Conservation (phyloP, 345 rosid genomes). For the Bruguiera gymnorhiza region DNA sequence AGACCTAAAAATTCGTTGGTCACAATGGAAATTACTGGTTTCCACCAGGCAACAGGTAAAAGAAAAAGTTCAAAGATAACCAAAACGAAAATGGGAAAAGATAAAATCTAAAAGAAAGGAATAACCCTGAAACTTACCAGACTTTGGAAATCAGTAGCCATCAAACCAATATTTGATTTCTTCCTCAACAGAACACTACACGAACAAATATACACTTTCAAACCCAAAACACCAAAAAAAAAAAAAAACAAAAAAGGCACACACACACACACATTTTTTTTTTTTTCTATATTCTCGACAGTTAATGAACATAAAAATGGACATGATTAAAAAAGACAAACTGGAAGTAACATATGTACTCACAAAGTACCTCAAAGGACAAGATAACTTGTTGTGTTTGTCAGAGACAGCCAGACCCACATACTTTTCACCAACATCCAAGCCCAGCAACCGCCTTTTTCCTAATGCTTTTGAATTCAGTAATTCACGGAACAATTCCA, state of each 20-base stretch:
- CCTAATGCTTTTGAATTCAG: conserved; percentile 32
- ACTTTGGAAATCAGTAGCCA: conserved; percentile 65
- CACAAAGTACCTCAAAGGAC: conserved; percentile 58
- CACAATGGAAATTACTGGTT: too few relatives aligned
- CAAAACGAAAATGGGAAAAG: background rate
- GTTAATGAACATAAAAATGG: background rate
- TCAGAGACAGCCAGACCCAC: conserved; percentile 81
- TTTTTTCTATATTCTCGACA: too few relatives aligned
- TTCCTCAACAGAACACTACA: conserved; percentile 76
- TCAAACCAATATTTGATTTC: conserved; percentile 54
- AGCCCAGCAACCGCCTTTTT: conserved; percentile 56
- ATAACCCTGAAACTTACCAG: conserved; percentile 42
- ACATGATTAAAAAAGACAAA: background rate
- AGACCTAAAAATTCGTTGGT: too few relatives aligned
- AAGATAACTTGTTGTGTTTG: conserved; percentile 43
- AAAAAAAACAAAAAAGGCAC: too few relatives aligned
- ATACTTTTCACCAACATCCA: conserved; percentile 88
- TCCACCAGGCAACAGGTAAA: background rate
- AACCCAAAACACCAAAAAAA: background rate
- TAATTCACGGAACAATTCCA: conserved; percentile 46
- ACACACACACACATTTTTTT: too few relatives aligned
- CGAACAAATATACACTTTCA: conserved; percentile 4
- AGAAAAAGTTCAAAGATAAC: background rate
- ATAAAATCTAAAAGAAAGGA: background rate
- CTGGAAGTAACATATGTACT: background rate